Conservation (phyloP, 139 green algal genomes). For the Chlorella ohadii region DNA sequence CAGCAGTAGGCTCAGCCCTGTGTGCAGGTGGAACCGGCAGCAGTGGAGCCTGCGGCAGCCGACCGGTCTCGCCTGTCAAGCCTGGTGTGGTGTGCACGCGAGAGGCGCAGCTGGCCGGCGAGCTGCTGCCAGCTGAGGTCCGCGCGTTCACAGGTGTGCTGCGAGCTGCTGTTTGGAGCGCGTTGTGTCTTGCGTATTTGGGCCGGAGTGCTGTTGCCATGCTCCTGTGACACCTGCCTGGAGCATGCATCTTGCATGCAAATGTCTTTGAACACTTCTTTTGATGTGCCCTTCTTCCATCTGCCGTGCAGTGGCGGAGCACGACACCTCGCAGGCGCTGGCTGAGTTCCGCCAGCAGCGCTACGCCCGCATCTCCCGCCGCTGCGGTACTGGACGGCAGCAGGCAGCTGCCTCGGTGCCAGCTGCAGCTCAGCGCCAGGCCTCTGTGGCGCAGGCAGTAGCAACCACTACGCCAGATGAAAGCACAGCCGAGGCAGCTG, state of each 20-base stretch:
- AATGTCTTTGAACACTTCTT: no score
- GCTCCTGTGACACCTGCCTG: no score
- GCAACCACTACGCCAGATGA: background rate
- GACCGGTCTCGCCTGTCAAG: background rate
- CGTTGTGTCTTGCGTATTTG: background rate
- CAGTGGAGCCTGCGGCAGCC: background rate
- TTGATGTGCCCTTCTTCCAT: no score
- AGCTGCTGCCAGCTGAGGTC: slow-evolving; percentile 7
- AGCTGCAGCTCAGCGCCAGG: background rate
- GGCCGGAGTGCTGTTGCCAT: no score
- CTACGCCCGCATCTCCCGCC: background rate
- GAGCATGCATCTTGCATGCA: no score
- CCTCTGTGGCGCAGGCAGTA: background rate
- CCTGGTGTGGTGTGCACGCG: background rate
- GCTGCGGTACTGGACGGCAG: background rate
- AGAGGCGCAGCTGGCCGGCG: background rate
- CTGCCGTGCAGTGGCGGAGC: background rate
- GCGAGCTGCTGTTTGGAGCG: background rate
- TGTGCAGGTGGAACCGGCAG: background rate
- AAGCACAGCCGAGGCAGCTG: background rate
- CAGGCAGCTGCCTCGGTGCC: background rate
- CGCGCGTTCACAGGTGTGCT: background rate
- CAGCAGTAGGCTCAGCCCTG: background rate
- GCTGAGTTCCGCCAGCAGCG: background rate
- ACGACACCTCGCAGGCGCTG: background rate